A percentile compares a stretch with the other conserved stretches of the same genome.
Evolutionary conservation across 352 stramenopile genomes (phyloP).

Genomic region (Pythium insidiosum): DNA sequence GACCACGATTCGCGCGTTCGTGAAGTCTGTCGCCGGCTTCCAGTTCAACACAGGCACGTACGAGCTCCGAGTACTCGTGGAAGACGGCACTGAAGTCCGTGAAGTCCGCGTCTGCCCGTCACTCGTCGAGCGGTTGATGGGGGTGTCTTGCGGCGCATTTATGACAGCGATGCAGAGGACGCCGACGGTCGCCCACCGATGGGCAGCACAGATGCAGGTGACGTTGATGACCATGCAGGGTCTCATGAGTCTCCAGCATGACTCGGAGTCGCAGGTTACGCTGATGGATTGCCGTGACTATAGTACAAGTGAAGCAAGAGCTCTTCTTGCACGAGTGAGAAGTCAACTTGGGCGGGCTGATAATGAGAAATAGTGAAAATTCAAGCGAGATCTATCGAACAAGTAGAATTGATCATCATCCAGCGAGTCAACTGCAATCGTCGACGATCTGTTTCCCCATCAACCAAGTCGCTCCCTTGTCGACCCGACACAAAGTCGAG

Average conservation of each 20-base stretch:
- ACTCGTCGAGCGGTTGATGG: conserved; percentile 69
- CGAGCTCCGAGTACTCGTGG: conserved; percentile 60
- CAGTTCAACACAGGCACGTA: conserved; percentile 69
- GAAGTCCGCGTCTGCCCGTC: conserved; percentile 38
- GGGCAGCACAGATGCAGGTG: conserved; percentile 74
- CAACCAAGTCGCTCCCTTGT: too few species aligned
- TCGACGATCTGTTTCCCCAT: too few species aligned
- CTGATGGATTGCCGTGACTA: conserved; percentile 47
- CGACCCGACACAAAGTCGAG: too few species aligned
- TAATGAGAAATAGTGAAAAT: neutral
- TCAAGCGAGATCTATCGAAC: neutral
- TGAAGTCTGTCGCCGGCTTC: conserved; percentile 81
- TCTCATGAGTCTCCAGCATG: conserved; percentile 46
- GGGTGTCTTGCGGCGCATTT: conserved; percentile 61
- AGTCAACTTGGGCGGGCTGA: too few species aligned
- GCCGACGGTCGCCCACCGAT: conserved; percentile 38
- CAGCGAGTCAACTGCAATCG: too few species aligned
- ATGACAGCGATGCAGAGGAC: conserved; percentile 59
- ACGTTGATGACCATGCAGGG: conserved; percentile 75
- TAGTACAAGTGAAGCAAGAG: conserved; percentile 20
- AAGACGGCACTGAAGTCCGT: conserved; percentile 63
- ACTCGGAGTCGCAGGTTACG: conserved; percentile 18
- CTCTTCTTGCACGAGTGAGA: conserved; percentile 40
- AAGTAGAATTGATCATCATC: too few species aligned
- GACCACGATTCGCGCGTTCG: conserved; percentile 43